Percentiles rank a stretch among this genome's conserved stretches.
These are phyloP conservation scores for Phaffia rhodozyma DNA, from an alignment of 1,284 basidiomycete genomes.

Conservation along the genomic window DNA sequence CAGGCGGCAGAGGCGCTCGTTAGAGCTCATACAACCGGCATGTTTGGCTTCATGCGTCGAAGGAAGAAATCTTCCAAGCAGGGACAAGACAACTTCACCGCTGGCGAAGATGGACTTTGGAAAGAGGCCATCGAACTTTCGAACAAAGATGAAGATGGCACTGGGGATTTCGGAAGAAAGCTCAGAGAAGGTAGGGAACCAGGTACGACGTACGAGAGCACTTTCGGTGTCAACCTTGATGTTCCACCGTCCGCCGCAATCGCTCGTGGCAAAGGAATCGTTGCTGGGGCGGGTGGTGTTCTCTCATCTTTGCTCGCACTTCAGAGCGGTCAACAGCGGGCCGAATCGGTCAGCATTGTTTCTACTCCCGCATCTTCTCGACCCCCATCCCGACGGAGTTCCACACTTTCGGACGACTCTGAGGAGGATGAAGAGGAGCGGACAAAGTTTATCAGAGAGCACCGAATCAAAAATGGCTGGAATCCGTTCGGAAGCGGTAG, in stretches of 20 bases:
- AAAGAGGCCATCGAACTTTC: not conserved
- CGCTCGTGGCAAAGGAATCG: not conserved
- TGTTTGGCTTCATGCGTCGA: conserved; percentile 28
- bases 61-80: conserved; percentile 18
- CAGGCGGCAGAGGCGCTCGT: conserved; percentile 33
- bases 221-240: conserved; percentile 7
- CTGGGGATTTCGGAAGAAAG: conserved; percentile 14
- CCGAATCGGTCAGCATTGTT: not conserved
- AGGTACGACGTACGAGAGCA: not conserved
- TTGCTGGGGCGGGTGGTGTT: conserved; percentile 20
- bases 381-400: not conserved
- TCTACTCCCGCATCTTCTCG: not conserved
- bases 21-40: conserved; percentile 31
- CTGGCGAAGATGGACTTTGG: not conserved
- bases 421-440: conserved; percentile 26
- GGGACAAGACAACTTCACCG: conserved; percentile 3
- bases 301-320: conserved; percentile 25
- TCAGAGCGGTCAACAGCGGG: conserved; percentile 13
- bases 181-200: not conserved
- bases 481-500: not conserved
- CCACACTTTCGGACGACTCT: conserved; percentile 18
- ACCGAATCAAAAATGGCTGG: conserved; percentile 18
- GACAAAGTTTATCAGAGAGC: conserved; percentile 23
- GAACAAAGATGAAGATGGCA: conserved; percentile 10
- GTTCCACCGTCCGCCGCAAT: not conserved